These are phyloP conservation scores for Globisporangium middletonii DNA, from an alignment of 352 stramenopile species.

Conservation along the genomic window DNA sequence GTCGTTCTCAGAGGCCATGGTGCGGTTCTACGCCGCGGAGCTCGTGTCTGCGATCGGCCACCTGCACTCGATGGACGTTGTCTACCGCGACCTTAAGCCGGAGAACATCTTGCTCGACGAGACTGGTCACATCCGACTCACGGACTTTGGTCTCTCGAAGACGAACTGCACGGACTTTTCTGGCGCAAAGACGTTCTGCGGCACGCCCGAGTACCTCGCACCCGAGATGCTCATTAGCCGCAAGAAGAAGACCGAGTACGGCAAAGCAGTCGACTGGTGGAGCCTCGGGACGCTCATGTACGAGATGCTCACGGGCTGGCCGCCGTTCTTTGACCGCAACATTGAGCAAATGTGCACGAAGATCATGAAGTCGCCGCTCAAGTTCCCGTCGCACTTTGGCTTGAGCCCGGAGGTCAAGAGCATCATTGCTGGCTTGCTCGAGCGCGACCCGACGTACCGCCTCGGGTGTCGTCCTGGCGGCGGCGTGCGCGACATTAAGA, in stretches of 20 bases:
- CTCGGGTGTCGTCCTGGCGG: constrained; percentile 63
- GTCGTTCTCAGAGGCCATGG: constrained; percentile 86
- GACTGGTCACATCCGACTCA: constrained; percentile 88
- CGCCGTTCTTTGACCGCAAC: constrained; percentile 91
- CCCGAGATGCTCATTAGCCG: constrained; percentile 88
- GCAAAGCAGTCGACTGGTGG: constrained; percentile 93
- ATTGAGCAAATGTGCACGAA: constrained; percentile 90
- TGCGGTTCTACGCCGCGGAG: constrained; percentile 92
- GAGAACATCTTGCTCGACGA: constrained; percentile 94
- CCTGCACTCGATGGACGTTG: constrained; percentile 88
- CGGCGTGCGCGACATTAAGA: constrained; percentile 69
- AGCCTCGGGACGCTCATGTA: constrained; percentile 92
- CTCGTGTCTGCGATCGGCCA: constrained; percentile 86
- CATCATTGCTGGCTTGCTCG: constrained; percentile 69
- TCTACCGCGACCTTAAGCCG: constrained; percentile 92
- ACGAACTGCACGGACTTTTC: constrained; percentile 69
- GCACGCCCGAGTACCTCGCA: constrained; percentile 84
- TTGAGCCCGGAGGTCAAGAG: constrained; percentile 71
- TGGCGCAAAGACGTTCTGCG: constrained; percentile 85
- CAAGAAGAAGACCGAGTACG: constrained; percentile 87
- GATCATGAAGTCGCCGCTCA: constrained; percentile 87
- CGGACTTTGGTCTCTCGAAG: constrained; percentile 93
- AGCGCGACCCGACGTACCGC: constrained; percentile 63
- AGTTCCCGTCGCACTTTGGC: constrained; percentile 81
- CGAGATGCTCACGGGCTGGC: constrained; percentile 93